phyloP scores from a whole-genome alignment of 139 green algal species.

The Tetratostichococcus sp. region DNA sequence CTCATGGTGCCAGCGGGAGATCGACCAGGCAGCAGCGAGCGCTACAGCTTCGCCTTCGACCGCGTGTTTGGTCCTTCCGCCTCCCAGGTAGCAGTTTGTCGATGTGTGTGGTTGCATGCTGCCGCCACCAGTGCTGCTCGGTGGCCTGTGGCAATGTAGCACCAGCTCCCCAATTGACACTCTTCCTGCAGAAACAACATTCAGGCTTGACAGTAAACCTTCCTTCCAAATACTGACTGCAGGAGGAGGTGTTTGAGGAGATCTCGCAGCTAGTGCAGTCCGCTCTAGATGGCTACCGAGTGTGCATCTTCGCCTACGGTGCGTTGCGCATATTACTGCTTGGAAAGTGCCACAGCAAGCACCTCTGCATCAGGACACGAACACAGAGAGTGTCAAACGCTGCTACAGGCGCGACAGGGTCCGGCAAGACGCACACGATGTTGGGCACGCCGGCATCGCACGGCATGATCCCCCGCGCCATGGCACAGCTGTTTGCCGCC shows the following conservation, averaged over 20 bases:
- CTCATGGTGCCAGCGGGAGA: slow-evolving; percentile 31
- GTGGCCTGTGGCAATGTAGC: too few relatives aligned
- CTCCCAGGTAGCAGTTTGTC: slow-evolving; percentile 33
- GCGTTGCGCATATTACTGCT: neutral
- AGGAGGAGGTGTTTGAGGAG: slow-evolving; percentile 84
- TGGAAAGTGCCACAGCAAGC: too few relatives aligned
- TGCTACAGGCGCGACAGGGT: slow-evolving; percentile 48
- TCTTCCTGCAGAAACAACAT: too few relatives aligned
- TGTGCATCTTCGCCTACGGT: slow-evolving; percentile 89
- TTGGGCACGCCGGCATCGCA: slow-evolving; percentile 54
- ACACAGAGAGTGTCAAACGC: neutral
- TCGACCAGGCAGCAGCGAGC: slow-evolving; percentile 18
- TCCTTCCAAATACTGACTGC: slow-evolving; percentile 1
- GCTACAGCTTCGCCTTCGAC: slow-evolving; percentile 59
- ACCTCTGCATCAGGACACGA: too few relatives aligned
- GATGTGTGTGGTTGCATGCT: neutral
- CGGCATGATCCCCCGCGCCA: slow-evolving; percentile 81
- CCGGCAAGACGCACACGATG: slow-evolving; percentile 86
- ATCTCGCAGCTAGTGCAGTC: slow-evolving; percentile 81
- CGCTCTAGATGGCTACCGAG: slow-evolving; percentile 88
- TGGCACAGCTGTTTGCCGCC: slow-evolving; percentile 70
- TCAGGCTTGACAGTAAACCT: too few relatives aligned
- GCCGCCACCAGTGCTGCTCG: too few relatives aligned
- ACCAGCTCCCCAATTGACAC: too few relatives aligned
- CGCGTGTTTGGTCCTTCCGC: slow-evolving; percentile 72